These are phyloP conservation scores for Iris pallida DNA, from an alignment of 116 monocot species.

Conservation along the genomic window DNA sequence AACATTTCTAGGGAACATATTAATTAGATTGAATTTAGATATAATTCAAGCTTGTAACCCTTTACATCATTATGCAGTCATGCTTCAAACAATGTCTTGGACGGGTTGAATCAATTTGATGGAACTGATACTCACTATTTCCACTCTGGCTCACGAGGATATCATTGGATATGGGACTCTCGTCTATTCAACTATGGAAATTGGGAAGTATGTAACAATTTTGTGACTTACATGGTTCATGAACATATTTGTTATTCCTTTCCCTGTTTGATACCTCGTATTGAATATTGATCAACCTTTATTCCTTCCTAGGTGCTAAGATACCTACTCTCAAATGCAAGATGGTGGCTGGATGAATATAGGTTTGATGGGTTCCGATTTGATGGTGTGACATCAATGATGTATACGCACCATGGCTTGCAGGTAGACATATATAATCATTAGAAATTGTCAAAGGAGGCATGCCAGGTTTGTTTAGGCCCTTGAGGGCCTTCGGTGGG, in stretches of 20 bases:
- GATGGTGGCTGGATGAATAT: slow-evolving; percentile 99
- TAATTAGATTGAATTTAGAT: background rate
- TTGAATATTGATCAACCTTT: background rate
- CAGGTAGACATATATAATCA: slow-evolving; percentile 32
- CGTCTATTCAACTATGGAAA: slow-evolving; percentile 92
- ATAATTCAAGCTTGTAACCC: background rate
- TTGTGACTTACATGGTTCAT: background rate
- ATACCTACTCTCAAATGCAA: slow-evolving; percentile 95
- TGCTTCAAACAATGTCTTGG: slow-evolving; percentile 91
- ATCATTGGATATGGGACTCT: slow-evolving; percentile 99
- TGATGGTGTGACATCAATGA: slow-evolving; percentile 99
- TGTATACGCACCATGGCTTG: slow-evolving; percentile 97
- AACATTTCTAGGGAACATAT: background rate
- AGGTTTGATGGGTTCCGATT: slow-evolving; percentile 99
- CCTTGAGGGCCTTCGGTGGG: no score
- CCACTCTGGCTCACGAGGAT: slow-evolving; percentile 77
- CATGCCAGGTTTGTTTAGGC: no score
- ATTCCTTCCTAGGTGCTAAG: slow-evolving; percentile 62
- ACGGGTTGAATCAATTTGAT: slow-evolving; percentile 96
- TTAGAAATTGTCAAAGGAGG: background rate
- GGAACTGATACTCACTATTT: slow-evolving; percentile 97
- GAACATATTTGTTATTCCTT: background rate
- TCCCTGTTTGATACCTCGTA: slow-evolving; percentile 2
- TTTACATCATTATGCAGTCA: slow-evolving; percentile 47
- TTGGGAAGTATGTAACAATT: slow-evolving; percentile 67